Evolutionary conservation across 2,329 filamentous ascomycete species (phyloP).

Genomic region (Clarireedia homoeocarpa): DNA sequence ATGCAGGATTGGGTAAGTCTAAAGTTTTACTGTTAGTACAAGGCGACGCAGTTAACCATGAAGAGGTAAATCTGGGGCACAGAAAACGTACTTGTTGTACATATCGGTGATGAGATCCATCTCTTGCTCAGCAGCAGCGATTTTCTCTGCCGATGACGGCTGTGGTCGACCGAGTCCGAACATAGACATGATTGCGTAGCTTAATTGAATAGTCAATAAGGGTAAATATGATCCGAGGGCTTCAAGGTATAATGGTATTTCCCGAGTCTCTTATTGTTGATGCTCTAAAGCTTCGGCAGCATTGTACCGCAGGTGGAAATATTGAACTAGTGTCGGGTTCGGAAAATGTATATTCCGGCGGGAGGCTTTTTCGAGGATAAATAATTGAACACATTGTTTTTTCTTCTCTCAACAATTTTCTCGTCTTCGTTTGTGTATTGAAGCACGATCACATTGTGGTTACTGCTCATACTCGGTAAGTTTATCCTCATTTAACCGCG

Average conservation of each 20-base stretch:
- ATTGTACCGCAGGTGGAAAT: not conserved
- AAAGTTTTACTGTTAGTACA: slow-evolving; percentile 11
- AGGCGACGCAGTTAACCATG: not conserved
- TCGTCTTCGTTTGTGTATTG: too few species aligned
- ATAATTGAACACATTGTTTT: not conserved
- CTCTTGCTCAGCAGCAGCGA: slow-evolving; percentile 91
- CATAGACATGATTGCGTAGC: slow-evolving; percentile 54
- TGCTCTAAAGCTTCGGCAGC: not conserved
- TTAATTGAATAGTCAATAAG: not conserved
- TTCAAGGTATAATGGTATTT: not conserved
- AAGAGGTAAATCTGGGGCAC: not conserved
- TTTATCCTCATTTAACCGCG: not conserved
- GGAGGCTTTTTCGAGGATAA: not conserved
- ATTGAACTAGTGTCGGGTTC: not conserved
- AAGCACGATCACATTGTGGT: too few species aligned
- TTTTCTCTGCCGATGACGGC: slow-evolving; percentile 93
- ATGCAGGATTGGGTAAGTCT: slow-evolving; percentile 85
- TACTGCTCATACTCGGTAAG: not conserved
- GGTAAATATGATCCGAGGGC: not conserved
- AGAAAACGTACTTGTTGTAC: slow-evolving; percentile 74
- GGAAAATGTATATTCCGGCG: not conserved
- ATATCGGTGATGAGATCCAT: slow-evolving; percentile 97
- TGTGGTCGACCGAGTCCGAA: slow-evolving; percentile 69
- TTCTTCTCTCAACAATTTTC: too few species aligned
- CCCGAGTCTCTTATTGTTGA: not conserved